Base-by-base conservation (phyloP, 371 early-diverging fungal genomes). In the Basidiobolus meristosporus region DNA sequence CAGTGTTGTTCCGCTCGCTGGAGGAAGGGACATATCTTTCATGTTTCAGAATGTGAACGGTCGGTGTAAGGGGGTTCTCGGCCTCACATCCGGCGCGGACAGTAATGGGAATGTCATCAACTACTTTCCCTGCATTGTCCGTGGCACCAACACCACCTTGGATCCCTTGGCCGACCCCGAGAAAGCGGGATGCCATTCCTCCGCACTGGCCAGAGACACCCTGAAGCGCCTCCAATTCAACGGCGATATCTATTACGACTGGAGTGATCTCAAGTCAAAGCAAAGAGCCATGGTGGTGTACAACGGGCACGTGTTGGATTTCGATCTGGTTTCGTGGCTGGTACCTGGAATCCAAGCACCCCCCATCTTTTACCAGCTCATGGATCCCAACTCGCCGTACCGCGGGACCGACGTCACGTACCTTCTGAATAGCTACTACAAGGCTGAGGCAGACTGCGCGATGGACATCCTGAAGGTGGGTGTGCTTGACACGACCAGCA, bases 11-110 rank as follows among this genome's bases (percentile, higher is more conserved):
- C n/a, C n/a, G n/a, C n/a, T n/a, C n/a, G n/a, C n/a, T 1, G 76
- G 80, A 34, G 76, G 79, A 37, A 68, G 55, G 52, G 86, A 85
- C 43, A 63, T 80, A 40, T 70, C 77, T n/a, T n/a, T n/a, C n/a
- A n/a, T n/a, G n/a, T n/a, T n/a, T n/a, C n/a, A n/a, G n/a, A n/a
- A n/a, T n/a, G n/a, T n/a, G n/a, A n/a, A n/a, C n/a, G n/a, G n/a
- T n/a, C n/a, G n/a, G n/a, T n/a, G n/a, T n/a, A n/a, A n/a, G n/a
- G 56, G 55, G 6, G 50, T 80, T 26, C 48, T 82, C 40, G 45
- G 38, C 7, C n/a, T n/a, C n/a, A n/a, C n/a, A n/a, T n/a, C n/a
- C n/a, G n/a, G n/a, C n/a, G n/a, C n/a, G n/a, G n/a, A 38, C 41
- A 52, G 15, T 36, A 51, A 43, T 12, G 73, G 65, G 35, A 63